Evolutionary conservation across 352 stramenopile species (phyloP), one percentile per base, ranked within the genome.

Genomic region (Globisporangium megalacanthum): DNA sequence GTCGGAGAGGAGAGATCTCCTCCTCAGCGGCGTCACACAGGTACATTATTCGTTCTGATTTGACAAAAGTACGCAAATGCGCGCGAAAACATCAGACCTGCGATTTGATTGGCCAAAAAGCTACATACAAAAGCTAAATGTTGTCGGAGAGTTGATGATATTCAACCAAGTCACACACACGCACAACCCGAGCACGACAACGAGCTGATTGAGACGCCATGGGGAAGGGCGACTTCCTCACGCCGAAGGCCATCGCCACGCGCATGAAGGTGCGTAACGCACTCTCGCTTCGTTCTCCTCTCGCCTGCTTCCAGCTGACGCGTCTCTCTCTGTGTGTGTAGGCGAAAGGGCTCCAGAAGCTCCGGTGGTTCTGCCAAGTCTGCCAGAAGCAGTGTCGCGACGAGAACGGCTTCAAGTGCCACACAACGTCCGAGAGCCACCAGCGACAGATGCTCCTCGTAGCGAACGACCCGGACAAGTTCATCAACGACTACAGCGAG

Each of bases 401-500:
- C 67, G 97, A 99, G 72, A 99, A 99, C 76, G 97, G 97, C 15
- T 99, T 99, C 80, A 99, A 99, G 80, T 99, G 96, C 66, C 97
- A 99, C 79, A 90, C 96, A 35, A 97, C 81, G 11, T 98, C 88
- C 36, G 97, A 99, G 66, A 93, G 89, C 7, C 97, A 99, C 79
- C 80, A 99, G 60, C 88, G 97, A 46, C 95, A 99, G 79, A 99
- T 99, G 96, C 83, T 98, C 60, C 91, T 99, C 52, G 98, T 99
- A 55, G 89, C 89, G 9, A 92, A 93, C 49, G 98, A 99, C 68
- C 88, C 96, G 3, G 68, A 94, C 65, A 94, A 95, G 59, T 97
- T 99, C 55, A 92, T 99, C 63, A 83, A 89, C 50, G 81, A 89
- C 33, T 97, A 96, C 75, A 93, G 80, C 64, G 79, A 93, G 66